A percentile compares a stretch with the other conserved stretches of the same genome.
Conservation (phyloP, 768 basidiomycete species). For the Leccinum sublutescens region DNA sequence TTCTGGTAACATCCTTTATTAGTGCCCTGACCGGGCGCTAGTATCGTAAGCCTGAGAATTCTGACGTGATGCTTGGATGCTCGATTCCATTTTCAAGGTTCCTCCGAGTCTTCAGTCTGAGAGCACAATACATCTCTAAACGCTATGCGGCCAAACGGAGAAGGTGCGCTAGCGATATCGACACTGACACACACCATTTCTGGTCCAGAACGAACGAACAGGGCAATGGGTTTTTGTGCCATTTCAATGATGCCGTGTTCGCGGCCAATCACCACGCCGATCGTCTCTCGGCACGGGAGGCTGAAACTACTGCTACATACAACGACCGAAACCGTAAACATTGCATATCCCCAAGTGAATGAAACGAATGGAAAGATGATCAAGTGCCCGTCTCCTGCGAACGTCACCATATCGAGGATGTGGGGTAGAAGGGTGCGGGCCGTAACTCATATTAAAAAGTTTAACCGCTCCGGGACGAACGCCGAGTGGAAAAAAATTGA, state of each 20-base stretch:
- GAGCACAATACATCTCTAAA: conserved; percentile 1
- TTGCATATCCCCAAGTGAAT: not conserved
- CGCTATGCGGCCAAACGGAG: conserved; percentile 14
- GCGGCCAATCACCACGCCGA: not conserved
- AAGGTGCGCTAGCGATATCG: not conserved
- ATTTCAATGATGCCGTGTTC: not conserved
- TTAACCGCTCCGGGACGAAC: conserved; percentile 11
- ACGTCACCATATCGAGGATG: conserved; percentile 11
- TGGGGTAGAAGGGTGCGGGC: conserved; percentile 16
- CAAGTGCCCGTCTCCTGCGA: not conserved
- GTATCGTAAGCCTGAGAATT: not conserved
- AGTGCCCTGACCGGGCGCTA: not conserved
- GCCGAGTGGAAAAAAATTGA: not conserved
- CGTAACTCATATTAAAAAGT: conserved; percentile 28
- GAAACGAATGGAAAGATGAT: not conserved
- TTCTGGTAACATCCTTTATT: not conserved
- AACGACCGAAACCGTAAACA: not conserved
- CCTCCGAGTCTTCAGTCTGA: not conserved
- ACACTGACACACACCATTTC: conserved; percentile 7
- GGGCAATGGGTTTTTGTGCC: conserved; percentile 12
- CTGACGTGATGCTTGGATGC: not conserved
- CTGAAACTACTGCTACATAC: not conserved
- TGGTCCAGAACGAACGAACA: conserved; percentile 1
- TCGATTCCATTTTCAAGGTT: conserved; percentile 7
- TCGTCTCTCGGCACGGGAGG: not conserved